Evolutionary conservation across 306 rosid species (phyloP).

Genomic region (Boehmeria nivea): DNA sequence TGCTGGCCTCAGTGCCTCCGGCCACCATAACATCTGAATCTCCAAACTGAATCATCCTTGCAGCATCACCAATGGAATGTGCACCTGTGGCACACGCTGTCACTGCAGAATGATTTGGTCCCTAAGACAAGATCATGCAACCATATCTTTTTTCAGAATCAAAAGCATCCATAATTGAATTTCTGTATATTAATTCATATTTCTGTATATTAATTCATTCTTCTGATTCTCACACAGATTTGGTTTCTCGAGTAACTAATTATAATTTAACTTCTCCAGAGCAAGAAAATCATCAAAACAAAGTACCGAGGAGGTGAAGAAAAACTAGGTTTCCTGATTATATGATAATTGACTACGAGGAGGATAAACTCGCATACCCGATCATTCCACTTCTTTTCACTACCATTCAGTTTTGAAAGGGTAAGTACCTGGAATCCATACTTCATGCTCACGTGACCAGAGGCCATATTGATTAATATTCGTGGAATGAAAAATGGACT

Average conservation of each 20-base stretch:
- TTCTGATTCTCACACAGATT: neutral
- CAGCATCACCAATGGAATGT: constrained; percentile 89
- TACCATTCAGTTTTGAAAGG: no score
- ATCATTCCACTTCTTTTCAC: no score
- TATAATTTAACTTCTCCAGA: no score
- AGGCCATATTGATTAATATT: constrained; percentile 92
- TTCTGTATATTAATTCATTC: no score
- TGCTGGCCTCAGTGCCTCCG: constrained; percentile 95
- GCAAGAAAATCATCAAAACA: no score
- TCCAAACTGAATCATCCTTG: constrained; percentile 96
- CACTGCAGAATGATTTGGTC: constrained; percentile 91
- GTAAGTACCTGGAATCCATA: constrained; percentile 80
- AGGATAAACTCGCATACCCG: no score
- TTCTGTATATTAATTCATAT: no score
- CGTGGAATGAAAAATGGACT: constrained; percentile 96
- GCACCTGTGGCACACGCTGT: constrained; percentile 98
- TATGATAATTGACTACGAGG: neutral
- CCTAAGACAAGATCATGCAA: constrained; percentile 37
- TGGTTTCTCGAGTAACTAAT: no score
- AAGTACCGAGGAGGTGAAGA: no score
- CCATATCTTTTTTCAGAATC: constrained; percentile 3
- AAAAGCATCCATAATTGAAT: no score
- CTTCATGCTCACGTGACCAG: constrained; percentile 97
- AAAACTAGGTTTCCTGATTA: neutral
- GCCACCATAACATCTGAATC: constrained; percentile 97